Evolutionary conservation across 169 alveolate genomes (phyloP).

Genomic region (Cryptosporidium parvum): DNA sequence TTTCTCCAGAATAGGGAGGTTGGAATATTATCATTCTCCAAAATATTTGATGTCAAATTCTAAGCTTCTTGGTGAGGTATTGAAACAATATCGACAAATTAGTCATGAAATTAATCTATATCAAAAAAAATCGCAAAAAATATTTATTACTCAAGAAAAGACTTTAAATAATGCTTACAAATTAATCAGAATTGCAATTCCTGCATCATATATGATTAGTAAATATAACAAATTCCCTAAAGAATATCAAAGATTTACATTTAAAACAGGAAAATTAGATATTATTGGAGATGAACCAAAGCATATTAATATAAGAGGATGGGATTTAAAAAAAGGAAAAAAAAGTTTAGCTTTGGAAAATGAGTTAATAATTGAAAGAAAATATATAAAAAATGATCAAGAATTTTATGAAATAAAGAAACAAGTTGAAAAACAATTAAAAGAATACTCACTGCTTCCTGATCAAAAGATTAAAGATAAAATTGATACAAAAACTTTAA

Average conservation of each 20-base stretch:
- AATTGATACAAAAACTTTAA: not conserved
- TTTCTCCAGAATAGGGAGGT: conserved; percentile 26
- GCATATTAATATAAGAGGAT: conserved; percentile 41
- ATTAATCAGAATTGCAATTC: conserved; percentile 21
- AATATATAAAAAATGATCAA: conserved; percentile 33
- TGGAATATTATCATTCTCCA: conserved; percentile 32
- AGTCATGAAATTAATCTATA: not conserved
- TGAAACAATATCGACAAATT: conserved; percentile 14
- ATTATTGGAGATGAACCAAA: conserved; percentile 20
- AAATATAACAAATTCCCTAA: conserved; percentile 45
- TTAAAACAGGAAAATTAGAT: conserved; percentile 8
- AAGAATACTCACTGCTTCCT: conserved; percentile 6
- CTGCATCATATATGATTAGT: conserved; percentile 50
- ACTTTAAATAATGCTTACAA: conserved; percentile 3
- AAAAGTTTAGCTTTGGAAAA: conserved; percentile 16
- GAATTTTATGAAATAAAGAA: conserved; percentile 45
- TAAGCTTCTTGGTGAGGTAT: conserved; percentile 1
- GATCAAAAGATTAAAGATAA: not conserved
- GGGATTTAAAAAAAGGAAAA: conserved; percentile 40
- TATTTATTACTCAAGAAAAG: conserved; percentile 17
- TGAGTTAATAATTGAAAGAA: conserved; percentile 5
- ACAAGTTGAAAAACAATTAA: not conserved
- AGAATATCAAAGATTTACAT: conserved; percentile 18
- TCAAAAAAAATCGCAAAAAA: conserved; percentile 13
- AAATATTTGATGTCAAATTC: conserved; percentile 21